Evolutionary conservation across 2,329 filamentous ascomycete genomes (phyloP).

Genomic region (Claviceps purpurea): DNA sequence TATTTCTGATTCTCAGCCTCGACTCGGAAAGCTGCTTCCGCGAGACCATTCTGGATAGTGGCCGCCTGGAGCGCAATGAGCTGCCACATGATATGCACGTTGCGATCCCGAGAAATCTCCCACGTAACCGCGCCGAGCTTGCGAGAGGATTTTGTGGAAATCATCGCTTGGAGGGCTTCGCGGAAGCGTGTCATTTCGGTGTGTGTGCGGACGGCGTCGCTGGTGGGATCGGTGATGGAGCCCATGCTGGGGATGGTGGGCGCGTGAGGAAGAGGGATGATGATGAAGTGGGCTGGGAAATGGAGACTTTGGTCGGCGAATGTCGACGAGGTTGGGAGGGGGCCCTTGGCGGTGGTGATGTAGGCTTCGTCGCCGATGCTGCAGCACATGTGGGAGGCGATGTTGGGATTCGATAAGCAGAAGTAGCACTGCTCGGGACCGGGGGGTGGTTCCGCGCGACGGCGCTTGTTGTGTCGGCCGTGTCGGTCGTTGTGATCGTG

Average conservation of each 20-base stretch:
- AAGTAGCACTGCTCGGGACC: constrained; percentile 83
- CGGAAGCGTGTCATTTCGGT: constrained; percentile 77
- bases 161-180: constrained; percentile 64
- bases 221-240: constrained; percentile 33
- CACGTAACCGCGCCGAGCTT: constrained; percentile 75
- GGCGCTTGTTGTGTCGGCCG: constrained; percentile 32
- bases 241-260: constrained; percentile 60
- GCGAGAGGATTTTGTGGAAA: constrained; percentile 39
- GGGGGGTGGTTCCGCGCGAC: constrained; percentile 40
- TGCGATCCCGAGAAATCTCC: constrained; percentile 72
- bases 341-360: constrained; percentile 83
- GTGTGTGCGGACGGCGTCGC: constrained; percentile 47
- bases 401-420: constrained; percentile 75
- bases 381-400: constrained; percentile 77
- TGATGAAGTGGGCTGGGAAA: constrained; percentile 78
- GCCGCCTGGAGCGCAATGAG: constrained; percentile 63
- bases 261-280: constrained; percentile 75
- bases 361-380: constrained; percentile 82
- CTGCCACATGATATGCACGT: constrained; percentile 91
- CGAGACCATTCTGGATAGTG: constrained; percentile 56
- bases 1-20: constrained; percentile 64
- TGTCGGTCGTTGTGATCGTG: constrained; percentile 30
- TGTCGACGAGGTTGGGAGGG: constrained; percentile 57
- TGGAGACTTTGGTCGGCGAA: constrained; percentile 51
- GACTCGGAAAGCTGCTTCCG: constrained; percentile 80